Conservation (phyloP, 2,329 filamentous ascomycete genomes). For the Cryphonectria nitschkei region DNA sequence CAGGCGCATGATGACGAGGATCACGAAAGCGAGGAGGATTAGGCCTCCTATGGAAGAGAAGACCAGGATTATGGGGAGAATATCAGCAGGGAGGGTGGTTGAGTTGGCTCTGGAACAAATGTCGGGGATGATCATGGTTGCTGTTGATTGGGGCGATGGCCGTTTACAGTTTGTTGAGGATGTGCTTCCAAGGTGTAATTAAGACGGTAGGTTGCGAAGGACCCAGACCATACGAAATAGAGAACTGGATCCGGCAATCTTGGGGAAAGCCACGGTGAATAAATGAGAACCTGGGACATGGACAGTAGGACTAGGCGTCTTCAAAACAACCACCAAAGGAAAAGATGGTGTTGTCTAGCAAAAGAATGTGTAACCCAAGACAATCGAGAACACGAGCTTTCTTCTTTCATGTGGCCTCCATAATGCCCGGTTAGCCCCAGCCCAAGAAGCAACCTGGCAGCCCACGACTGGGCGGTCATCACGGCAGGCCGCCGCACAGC, state of each 20-base stretch:
- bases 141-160: background rate
- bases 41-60: background rate
- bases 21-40: background rate
- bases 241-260: too few species aligned
- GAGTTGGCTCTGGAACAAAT: too few species aligned
- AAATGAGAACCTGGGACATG: background rate
- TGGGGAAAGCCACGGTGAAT: background rate
- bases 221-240: background rate
- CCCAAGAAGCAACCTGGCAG: background rate
- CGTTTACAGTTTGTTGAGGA: background rate
- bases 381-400: background rate
- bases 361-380: background rate
- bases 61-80: background rate
- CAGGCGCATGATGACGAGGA: background rate
- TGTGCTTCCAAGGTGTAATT: background rate
- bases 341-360: background rate
- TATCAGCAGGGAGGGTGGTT: too few species aligned
- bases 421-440: background rate
- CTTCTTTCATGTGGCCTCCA: background rate
- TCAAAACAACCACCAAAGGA: background rate
- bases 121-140: background rate
- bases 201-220: background rate
- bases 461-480: background rate
- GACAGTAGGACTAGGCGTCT: background rate
- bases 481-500: background rate